Evolutionary conservation across 371 early-diverging fungal genomes (phyloP).

Genomic region (Syncephalastrum monosporum): DNA sequence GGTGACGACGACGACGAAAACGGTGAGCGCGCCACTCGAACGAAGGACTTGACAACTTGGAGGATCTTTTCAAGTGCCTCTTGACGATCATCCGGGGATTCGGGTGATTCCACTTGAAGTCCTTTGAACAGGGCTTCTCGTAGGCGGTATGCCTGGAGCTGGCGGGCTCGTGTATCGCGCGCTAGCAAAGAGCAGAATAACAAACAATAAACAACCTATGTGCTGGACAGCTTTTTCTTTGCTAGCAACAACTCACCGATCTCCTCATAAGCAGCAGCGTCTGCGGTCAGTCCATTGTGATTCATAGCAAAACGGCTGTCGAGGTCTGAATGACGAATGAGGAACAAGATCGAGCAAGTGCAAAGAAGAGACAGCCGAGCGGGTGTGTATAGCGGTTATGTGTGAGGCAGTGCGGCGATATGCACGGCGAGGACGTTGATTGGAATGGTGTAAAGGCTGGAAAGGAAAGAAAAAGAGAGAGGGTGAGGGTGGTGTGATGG

Average conservation of each 20-base stretch:
- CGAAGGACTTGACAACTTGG: slow-evolving; percentile 46
- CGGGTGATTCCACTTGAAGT: slow-evolving; percentile 40
- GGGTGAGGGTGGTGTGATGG: not conserved
- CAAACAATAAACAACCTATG: not conserved
- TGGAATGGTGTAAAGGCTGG: not conserved
- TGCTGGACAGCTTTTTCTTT: not conserved
- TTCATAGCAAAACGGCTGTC: not conserved
- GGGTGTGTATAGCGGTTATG: no score
- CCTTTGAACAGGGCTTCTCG: slow-evolving; percentile 48
- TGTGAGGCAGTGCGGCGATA: not conserved
- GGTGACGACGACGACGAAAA: slow-evolving; percentile 17
- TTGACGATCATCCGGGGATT: slow-evolving; percentile 28
- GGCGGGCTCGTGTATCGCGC: slow-evolving; percentile 40
- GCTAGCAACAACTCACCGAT: not conserved
- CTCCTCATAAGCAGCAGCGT: not conserved
- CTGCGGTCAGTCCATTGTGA: no score
- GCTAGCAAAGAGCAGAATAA: slow-evolving; percentile 12
- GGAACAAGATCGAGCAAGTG: not conserved
- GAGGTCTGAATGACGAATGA: not conserved
- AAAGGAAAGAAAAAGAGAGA: no score
- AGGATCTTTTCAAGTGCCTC: slow-evolving; percentile 43
- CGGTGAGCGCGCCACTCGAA: slow-evolving; percentile 38
- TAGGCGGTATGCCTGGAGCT: slow-evolving; percentile 43
- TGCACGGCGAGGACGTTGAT: not conserved
- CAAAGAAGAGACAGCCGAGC: not conserved